A percentile compares a stretch with the other conserved stretches of the same genome.
Evolutionary conservation across 2,329 filamentous ascomycete species (phyloP).

Genomic region (Huntiella moniliformis): DNA sequence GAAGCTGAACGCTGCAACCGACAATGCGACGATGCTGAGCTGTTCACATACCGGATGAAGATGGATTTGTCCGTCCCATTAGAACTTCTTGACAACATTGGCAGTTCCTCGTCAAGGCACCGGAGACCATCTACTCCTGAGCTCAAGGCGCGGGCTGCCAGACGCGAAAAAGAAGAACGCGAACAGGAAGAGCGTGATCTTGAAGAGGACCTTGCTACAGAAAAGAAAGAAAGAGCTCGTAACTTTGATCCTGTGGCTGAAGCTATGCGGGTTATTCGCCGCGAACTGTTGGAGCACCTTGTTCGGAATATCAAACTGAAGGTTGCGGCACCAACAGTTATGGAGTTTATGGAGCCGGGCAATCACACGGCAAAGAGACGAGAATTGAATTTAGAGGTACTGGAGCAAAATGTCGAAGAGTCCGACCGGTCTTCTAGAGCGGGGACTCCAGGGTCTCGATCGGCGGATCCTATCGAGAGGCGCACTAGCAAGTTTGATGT

Average conservation of each 20-base stretch:
- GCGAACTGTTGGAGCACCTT: constrained; percentile 70
- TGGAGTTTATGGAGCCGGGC: constrained; percentile 63
- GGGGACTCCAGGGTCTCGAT: constrained; percentile 45
- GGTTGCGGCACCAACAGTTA: constrained; percentile 63
- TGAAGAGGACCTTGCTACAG: constrained; percentile 68
- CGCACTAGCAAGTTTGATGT: constrained; percentile 35
- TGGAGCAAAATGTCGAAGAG: constrained; percentile 17
- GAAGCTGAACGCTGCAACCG: constrained; percentile 68
- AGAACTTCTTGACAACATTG: constrained; percentile 13
- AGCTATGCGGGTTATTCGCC: constrained; percentile 58
- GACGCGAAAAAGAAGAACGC: constrained; percentile 43
- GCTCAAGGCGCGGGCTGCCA: constrained; percentile 18
- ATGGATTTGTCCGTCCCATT: constrained; percentile 50
- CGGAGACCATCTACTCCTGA: constrained; percentile 9
- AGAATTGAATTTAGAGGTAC: constrained; percentile 53
- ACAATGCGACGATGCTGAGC: constrained; percentile 57
- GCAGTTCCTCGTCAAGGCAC: constrained; percentile 7
- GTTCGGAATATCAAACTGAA: constrained; percentile 77
- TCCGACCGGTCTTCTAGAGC: constrained; percentile 39
- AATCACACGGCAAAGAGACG: constrained; percentile 65
- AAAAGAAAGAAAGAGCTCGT: constrained; percentile 71
- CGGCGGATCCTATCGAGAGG: constrained; percentile 39
- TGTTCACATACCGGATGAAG: constrained; percentile 83
- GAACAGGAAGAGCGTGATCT: constrained; percentile 51
- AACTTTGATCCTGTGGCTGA: constrained; percentile 81